Evolutionary conservation across 2,329 filamentous ascomycete genomes (phyloP), one percentile per base, ranked within the genome.

Genomic region (Byssochlamys sp.): DNA sequence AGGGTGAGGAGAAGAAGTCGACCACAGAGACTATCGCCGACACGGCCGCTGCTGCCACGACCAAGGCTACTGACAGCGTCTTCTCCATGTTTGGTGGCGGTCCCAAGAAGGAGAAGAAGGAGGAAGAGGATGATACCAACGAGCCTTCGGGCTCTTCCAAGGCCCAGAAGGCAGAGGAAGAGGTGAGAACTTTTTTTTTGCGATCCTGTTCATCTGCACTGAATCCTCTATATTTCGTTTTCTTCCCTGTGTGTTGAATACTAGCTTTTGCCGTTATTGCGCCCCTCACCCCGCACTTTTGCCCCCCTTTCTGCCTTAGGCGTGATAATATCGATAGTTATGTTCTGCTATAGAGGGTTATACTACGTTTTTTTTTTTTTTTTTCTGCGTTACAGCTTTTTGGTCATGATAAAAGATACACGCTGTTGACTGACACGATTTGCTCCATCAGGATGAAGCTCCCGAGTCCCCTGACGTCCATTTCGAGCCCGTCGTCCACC

Each of bases 1-100:
- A 45, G 31, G 69, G 67, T 53, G 71, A 73, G 58, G 67, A 70
- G 57, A 74, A 67, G 63, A 56, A 58, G 35, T 48, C 48, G 19
- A 58, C 63, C 45, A 65, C 67, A 60, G 63, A 66, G 57, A 58
- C 61, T 52, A 62, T 70, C 14, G 67, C 67, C 52, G 68, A 69
- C 50, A 71, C 71, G 55, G 72, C 70, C 51, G 65, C 72, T 35
- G 66, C 73, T 57, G 71, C 74, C 53, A 69, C 72, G 55, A 66
- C 68, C 52, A 74, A 74, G 60, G 76, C 78, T 33, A 70, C 69
- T 58, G 78, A 80, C 67, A 82, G 74, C 61, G 89, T 97, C 63
- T 97, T 97, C 81, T 92, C 90, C 76, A 97, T 99, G 94, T 99
- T 99, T 72, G 94, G 94, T 67, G 94, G 94, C 63, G 94, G 94